Percentiles rank a stretch among this genome's conserved stretches.
These are phyloP conservation scores for Fusarium citri DNA, from an alignment of 2,329 filamentous ascomycete species.

Conservation along the genomic window DNA sequence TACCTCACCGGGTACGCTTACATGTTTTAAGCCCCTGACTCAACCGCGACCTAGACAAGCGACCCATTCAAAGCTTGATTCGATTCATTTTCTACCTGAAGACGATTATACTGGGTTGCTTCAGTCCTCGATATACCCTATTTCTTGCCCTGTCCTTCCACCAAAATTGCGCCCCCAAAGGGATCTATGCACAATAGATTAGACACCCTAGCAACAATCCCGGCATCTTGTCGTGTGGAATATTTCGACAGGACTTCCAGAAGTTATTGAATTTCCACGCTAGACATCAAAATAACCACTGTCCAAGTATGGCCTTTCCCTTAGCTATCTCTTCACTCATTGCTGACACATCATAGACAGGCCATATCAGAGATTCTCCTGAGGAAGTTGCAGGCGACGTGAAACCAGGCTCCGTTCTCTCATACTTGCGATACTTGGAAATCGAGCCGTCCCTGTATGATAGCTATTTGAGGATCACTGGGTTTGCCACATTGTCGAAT, in stretches of 20 bases:
- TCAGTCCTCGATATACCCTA: not conserved
- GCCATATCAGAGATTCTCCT: not conserved
- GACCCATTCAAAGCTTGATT: not conserved
- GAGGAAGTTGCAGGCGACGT: not conserved
- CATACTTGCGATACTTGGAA: not conserved
- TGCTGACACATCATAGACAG: not conserved
- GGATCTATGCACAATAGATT: conserved; percentile 9
- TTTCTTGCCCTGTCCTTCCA: not conserved
- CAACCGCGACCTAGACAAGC: conserved; percentile 2
- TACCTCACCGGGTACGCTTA: conserved; percentile 29
- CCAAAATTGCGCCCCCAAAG: conserved; percentile 3
- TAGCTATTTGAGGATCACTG: not conserved
- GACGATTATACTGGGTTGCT: not conserved
- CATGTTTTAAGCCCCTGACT: conserved; percentile 10
- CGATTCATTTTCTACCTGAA: not conserved
- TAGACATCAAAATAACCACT: not conserved
- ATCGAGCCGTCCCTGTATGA: not conserved
- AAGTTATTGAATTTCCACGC: not conserved
- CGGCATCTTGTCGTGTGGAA: conserved; percentile 9
- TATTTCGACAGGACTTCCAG: not conserved
- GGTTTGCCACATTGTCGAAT: not conserved
- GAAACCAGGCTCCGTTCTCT: not conserved
- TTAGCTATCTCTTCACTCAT: not conserved
- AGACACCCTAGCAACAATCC: conserved; percentile 23
- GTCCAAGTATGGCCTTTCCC: not conserved